Base-by-base conservation (phyloP, 257 asterid species). In the Solanum sejunctum region DNA sequence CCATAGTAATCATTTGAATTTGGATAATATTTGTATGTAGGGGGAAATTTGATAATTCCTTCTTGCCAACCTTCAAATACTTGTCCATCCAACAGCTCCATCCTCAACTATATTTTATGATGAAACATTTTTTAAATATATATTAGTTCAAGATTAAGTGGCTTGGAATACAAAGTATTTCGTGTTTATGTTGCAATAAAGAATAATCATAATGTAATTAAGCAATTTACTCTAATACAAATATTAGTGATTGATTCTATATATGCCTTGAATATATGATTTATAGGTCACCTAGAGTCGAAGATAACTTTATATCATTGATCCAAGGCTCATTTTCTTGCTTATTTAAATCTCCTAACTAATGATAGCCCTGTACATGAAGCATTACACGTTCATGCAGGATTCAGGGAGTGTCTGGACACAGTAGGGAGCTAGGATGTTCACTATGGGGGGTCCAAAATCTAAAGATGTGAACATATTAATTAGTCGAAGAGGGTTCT, bases 1-100 rank as follows among this genome's bases (percentile, higher is more conserved):
- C 95, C 94, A n/a, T 90, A 89, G 52, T 93, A 93, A 39, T 87
- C 91, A 82, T 88, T 89, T 8, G 95, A 92, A 87, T 87, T 85
- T 0, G 84, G 91, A 87, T 86, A 87, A 23, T 92, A 92, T 86
- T 93, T 93, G 88, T 92, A 93, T 0, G 97, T 93, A 47, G 97
- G 97, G 2, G 90, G 89, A 91, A 93, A 93, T n/a, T 89, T 84
- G 12, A 92, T 93, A 21, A 60, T 58, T 78, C 93, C 94, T 90
- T 93, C 95, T 5, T 87, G 86, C 95, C 97, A 93, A 4, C 91
- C 93, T 87, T 91, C 91, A 17, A 93, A 93, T 61, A 90, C 90
- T 87, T 90, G 91, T n/a, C 91, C 93, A 72, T 92, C 93, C 88
- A 64, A 83, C 26, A 89, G 87, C 86, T 92, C 94, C 80, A 86